Base-by-base conservation (phyloP, 345 rosid genomes). In the Dimocarpus longan region DNA sequence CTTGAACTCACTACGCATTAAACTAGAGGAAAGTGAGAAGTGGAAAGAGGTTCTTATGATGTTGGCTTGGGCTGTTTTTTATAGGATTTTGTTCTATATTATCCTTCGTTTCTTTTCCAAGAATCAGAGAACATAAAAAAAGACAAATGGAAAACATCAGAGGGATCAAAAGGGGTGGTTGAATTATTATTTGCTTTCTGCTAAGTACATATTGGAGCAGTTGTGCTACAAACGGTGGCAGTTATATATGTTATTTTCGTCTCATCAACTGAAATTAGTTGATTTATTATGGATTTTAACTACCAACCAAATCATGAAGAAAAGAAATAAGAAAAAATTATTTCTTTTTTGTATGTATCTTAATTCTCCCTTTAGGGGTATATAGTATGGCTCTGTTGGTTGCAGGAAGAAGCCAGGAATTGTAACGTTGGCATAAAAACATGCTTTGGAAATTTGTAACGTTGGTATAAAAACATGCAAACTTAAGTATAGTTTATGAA, bases 1-100 rank as follows among this genome's bases (percentile, higher is more conserved):
- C 68, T 79, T 90, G 21, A 22, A 32, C 2, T 85, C 87, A 5
- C 84, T 88, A 1, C 5, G 24, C 8, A 88, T 90, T 18, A 82
- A 82, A 16, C 64, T 70, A 3, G 9, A 54, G 0, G 88, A 83
- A 67, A 73, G 65, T 16, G 76, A 82, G 46, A 89, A 87, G 82
- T 89, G 93, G 93, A 75, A 76, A 69, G 86, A 80, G 21, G 88
- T 91, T 66, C 43, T 84, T 18, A 60, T 81, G n/a, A 77, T 89
- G 86, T 44, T 91, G 80, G 93, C 91, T 18, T 89, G 91, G 93
- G 93, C 93, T 0, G 87, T 77, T 68, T 42, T 91, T 4, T 91
- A 89, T 72, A 86, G 95, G 86, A 44, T 91, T 24, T 72, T 89
- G 68, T 91, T 91, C 77, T 88, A 91, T 40, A 6, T 89, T 2